Conservation (phyloP, 768 basidiomycete species). For the Tylopilus cervinicoccineus region DNA sequence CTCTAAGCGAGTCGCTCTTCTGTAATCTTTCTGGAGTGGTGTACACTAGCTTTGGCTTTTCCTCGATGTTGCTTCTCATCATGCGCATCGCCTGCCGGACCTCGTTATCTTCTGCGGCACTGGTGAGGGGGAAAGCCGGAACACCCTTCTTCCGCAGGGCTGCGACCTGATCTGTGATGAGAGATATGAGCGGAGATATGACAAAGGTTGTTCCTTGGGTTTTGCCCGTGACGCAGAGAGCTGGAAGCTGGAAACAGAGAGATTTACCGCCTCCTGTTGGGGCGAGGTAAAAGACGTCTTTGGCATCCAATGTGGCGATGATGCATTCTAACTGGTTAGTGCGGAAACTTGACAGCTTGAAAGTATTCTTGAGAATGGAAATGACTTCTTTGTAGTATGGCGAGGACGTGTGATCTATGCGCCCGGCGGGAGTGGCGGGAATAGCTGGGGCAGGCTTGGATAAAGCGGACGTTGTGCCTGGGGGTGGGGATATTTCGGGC, state of each 20-base stretch:
- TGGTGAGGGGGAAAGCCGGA: slow-evolving; percentile 66
- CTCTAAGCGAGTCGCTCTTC: slow-evolving; percentile 52
- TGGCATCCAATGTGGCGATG: slow-evolving; percentile 69
- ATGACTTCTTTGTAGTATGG: slow-evolving; percentile 31
- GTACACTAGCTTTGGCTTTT: slow-evolving; percentile 71
- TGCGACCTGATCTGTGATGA: slow-evolving; percentile 88
- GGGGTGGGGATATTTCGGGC: slow-evolving; percentile 6
- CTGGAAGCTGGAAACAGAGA: slow-evolving; percentile 87
- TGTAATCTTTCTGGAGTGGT: slow-evolving; percentile 89
- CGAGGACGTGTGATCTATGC: slow-evolving; percentile 31
- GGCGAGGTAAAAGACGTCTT: slow-evolving; percentile 92
- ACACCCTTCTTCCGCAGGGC: slow-evolving; percentile 61
- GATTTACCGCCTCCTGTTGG: slow-evolving; percentile 95
- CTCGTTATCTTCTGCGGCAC: slow-evolving; percentile 41
- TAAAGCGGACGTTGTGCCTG: slow-evolving; percentile 5
- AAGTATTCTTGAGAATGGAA: slow-evolving; percentile 37
- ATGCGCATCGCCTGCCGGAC: slow-evolving; percentile 40
- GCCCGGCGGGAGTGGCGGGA: background rate
- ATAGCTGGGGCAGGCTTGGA: background rate
- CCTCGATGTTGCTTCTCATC: slow-evolving; percentile 35
- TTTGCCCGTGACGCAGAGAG: slow-evolving; percentile 66
- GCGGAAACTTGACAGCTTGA: slow-evolving; percentile 68
- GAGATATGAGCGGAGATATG: slow-evolving; percentile 79
- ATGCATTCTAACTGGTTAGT: slow-evolving; percentile 86
- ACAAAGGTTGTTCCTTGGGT: slow-evolving; percentile 86